Conservation (phyloP, 805 yeast species). For the Kazachstania martiniae region DNA sequence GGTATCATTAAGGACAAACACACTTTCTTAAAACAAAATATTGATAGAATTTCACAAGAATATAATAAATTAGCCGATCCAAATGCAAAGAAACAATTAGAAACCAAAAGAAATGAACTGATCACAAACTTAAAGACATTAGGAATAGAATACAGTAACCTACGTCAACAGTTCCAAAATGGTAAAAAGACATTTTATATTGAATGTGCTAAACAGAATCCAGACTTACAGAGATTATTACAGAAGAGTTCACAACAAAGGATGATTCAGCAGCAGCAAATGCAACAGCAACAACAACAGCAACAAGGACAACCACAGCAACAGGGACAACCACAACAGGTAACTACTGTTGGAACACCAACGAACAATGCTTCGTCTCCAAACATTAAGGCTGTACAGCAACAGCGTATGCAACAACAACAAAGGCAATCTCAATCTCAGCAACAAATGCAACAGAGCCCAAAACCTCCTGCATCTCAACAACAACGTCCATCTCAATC, state of each 20-base stretch:
- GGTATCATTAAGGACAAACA: constrained; percentile 23
- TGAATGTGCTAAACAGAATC: constrained; percentile 27
- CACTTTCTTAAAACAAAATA: constrained; percentile 20
- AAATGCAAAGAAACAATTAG: constrained; percentile 19
- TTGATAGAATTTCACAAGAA: constrained; percentile 23
- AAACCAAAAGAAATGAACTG: constrained; percentile 19
- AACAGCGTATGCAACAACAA: not conserved
- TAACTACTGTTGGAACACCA: constrained; percentile 9
- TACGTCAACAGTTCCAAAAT: constrained; percentile 22
- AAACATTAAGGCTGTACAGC: not conserved
- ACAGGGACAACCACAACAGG: constrained; percentile 9
- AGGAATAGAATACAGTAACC: constrained; percentile 16
- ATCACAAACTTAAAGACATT: constrained; percentile 17
- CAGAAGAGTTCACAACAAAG: constrained; percentile 20
- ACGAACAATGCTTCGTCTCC: constrained; percentile 10
- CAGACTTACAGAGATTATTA: constrained; percentile 22
- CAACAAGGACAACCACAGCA: constrained; percentile 7
- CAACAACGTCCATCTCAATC: constrained; percentile 4
- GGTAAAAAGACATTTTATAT: constrained; percentile 25
- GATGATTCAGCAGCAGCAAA: constrained; percentile 11
- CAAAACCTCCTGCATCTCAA: not conserved
- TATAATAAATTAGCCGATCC: constrained; percentile 18
- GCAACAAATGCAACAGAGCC: constrained; percentile 3
- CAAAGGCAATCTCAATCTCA: constrained; percentile 6
- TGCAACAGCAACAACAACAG: constrained; percentile 18